phyloP scores from a whole-genome alignment of 2,329 filamentous ascomycete species.

The Camillea tinctor region DNA sequence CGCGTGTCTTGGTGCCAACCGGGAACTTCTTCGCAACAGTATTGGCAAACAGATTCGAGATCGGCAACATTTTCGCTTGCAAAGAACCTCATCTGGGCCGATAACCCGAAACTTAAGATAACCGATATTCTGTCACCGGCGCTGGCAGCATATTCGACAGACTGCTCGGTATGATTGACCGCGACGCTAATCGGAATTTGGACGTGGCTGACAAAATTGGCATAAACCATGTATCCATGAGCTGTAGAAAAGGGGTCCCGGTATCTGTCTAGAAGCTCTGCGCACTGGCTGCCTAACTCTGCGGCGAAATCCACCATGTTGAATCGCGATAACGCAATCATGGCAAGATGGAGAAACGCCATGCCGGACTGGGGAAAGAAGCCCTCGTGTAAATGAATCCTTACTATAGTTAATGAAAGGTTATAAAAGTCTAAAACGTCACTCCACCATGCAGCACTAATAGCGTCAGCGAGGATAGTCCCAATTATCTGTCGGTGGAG shows the following conservation, averaged over 20 bases:
- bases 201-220: constrained; percentile 69
- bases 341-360: constrained; percentile 66
- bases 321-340: constrained; percentile 67
- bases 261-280: constrained; percentile 63
- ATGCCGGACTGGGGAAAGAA: constrained; percentile 68
- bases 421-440: constrained; percentile 72
- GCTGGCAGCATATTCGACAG: constrained; percentile 63
- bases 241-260: constrained; percentile 65
- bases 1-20: constrained; percentile 70
- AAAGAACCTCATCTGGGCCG: constrained; percentile 66
- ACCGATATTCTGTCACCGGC: constrained; percentile 71
- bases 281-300: constrained; percentile 61
- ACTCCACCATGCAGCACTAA: constrained; percentile 72
- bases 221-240: constrained; percentile 66
- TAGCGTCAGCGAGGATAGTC: constrained; percentile 68
- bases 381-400: constrained; percentile 62
- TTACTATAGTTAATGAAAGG: constrained; percentile 63
- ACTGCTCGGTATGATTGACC: constrained; percentile 60
- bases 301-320: constrained; percentile 67
- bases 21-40: constrained; percentile 70
- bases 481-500: constrained; percentile 61
- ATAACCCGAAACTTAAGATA: constrained; percentile 68
- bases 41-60: constrained; percentile 68
- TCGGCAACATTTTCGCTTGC: constrained; percentile 67
- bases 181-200: constrained; percentile 60